A percentile compares a stretch with the other conserved stretches of the same genome.
These are phyloP conservation scores for Beauveria bassiana DNA, from an alignment of 2,329 filamentous ascomycete genomes.

Conservation along the genomic window DNA sequence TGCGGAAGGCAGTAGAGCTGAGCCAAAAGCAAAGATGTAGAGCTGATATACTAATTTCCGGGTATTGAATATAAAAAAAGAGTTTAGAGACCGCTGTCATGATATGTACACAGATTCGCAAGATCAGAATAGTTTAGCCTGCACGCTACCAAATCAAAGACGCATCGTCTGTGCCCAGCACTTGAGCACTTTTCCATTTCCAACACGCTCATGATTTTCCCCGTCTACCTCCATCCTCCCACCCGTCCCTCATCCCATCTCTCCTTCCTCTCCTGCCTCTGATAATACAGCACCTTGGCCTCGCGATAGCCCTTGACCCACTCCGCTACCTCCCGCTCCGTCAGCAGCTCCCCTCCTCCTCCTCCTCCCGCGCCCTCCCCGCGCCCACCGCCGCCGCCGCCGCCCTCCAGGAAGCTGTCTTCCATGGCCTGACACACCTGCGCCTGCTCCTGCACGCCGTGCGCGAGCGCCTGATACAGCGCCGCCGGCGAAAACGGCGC, in stretches of 20 bases:
- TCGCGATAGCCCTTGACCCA: conserved; percentile 79
- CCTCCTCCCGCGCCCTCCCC: conserved; percentile 15
- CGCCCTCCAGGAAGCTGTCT: conserved; percentile 75
- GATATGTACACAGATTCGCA: neutral
- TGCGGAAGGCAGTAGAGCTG: neutral
- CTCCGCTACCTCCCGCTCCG: conserved; percentile 75
- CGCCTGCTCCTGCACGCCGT: conserved; percentile 76
- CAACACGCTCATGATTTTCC: neutral
- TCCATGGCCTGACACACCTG: conserved; percentile 72
- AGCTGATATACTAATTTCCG: neutral
- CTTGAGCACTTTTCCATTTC: too few species aligned
- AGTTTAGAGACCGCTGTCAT: neutral
- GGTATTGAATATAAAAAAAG: neutral
- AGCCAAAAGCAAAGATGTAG: neutral
- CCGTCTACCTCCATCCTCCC: conserved; percentile 74
- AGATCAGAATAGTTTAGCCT: neutral
- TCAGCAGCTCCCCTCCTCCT: conserved; percentile 33
- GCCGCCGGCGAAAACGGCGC: conserved; percentile 79
- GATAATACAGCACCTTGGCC: conserved; percentile 68
- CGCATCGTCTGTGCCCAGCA: neutral
- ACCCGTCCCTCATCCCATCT: conserved; percentile 95
- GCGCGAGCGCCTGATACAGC: conserved; percentile 72
- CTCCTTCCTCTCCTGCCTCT: conserved; percentile 78
- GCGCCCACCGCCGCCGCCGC: conserved; percentile 23
- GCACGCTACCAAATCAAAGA: neutral